Base-by-base conservation (phyloP, 2,329 filamentous ascomycete species). In the Spiromastix sp. region DNA sequence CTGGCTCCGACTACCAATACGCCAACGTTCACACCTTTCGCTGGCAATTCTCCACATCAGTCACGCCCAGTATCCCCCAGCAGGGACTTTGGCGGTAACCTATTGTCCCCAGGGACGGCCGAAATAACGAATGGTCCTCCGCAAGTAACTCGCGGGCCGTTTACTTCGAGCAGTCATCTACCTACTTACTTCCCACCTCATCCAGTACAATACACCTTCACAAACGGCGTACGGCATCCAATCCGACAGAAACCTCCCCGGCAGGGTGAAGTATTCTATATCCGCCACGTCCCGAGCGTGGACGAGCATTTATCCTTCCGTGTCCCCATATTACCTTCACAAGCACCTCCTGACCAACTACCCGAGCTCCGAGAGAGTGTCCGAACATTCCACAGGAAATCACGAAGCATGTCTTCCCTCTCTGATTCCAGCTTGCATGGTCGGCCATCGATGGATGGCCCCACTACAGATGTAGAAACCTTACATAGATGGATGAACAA, bases 221-320 rank as follows among this genome's bases (percentile, higher is more conserved):
- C 84, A 2, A 77, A 85, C 53, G 74, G 79, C 40, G 67, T 87
- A 30, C 79, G 86, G 0, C 91, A 98, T 52, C 91, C 91, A 0
- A 66, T 93, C 27, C 77, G 91, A 0, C 81, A 85, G 1, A 94
- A 93, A 54, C 86, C 89, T 0, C 85, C 86, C 1, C 78, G 84
- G 2, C 86, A 93, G 68, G 86, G 86, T 10, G 85, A 95, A 50
- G 77, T 84, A 0, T 89, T 98, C 50, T 98, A 98, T 57, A 81
- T 79, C 0, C 81, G 91, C 36, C 94, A 81, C 55, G 69, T 96
- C 11, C 85, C 85, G 0, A 89, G 81, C 30, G 65, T 87, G 2
- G 74, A 74, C 4, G 84, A 93, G 54, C 94, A 87, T 45, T 71
- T 98, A 6, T 87, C 85, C 0, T 93, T 98, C 61, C 79, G 91